Percentiles rank a stretch among this genome's conserved stretches.
Evolutionary conservation across 805 yeast genomes (phyloP).

Genomic region (Cyberlindnera euphorbiiphila): DNA sequence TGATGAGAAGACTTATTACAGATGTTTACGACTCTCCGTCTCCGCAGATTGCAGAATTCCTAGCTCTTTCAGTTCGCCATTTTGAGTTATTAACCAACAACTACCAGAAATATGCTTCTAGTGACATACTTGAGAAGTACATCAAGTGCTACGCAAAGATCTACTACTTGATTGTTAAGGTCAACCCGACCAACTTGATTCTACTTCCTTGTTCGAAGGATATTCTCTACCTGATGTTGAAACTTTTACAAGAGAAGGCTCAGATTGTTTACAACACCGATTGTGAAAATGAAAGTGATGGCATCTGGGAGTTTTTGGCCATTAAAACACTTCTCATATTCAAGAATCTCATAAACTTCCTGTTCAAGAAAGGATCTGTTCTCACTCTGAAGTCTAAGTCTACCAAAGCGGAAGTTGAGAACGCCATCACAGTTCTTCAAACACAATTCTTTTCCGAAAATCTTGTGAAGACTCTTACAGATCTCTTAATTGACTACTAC

Average conservation of each 20-base stretch:
- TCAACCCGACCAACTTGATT: conserved; percentile 67
- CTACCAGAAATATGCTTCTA: conserved; percentile 44
- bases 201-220: conserved; percentile 60
- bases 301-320: conserved; percentile 72
- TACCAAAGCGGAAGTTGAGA: conserved; percentile 59
- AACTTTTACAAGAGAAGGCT: conserved; percentile 62
- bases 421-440: conserved; percentile 50
- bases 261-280: conserved; percentile 54
- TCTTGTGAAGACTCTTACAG: conserved; percentile 55
- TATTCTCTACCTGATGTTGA: conserved; percentile 57
- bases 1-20: conserved; percentile 64
- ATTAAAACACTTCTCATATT: conserved; percentile 62
- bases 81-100: conserved; percentile 51
- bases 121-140: conserved; percentile 56
- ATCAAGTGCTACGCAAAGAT: conserved; percentile 74
- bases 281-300: conserved; percentile 44
- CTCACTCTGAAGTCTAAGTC: conserved; percentile 55
- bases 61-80: conserved; percentile 53
- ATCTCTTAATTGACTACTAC: conserved; percentile 68
- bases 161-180: conserved; percentile 53
- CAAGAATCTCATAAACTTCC: conserved; percentile 58
- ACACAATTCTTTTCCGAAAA: conserved; percentile 55
- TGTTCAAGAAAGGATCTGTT: conserved; percentile 64
- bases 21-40: conserved; percentile 74
- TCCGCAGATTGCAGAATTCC: conserved; percentile 54